A percentile compares a stretch with the other conserved stretches of the same genome.
phyloP scores from a whole-genome alignment of 371 early-diverging fungal genomes.

The Mucor circinelloides region DNA sequence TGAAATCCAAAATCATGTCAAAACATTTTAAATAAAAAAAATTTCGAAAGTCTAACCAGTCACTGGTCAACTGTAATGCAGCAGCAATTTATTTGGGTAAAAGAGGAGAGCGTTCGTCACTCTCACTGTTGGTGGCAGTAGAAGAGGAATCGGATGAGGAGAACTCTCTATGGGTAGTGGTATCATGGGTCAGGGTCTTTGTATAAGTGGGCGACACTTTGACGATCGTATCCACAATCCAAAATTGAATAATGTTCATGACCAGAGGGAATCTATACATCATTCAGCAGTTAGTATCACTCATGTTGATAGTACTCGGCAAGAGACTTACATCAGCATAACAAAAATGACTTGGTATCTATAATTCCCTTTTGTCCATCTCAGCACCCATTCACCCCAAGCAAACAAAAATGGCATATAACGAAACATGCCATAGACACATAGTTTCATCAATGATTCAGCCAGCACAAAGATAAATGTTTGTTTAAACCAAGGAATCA shows the following conservation, averaged over 20 bases:
- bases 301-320: neutral
- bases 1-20: neutral
- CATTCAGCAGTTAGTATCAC: neutral
- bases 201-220: conserved; percentile 37
- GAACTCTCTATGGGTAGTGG: neutral
- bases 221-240: conserved; percentile 69
- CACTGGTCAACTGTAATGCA: neutral
- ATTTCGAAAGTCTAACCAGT: conserved; percentile 5
- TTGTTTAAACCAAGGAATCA: conserved; percentile 46
- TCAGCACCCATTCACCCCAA: conserved; percentile 43
- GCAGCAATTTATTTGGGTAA: conserved; percentile 14
- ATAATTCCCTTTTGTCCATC: conserved; percentile 46
- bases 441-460: conserved; percentile 42
- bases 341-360: conserved; percentile 53
- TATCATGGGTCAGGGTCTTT: neutral
- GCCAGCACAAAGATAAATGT: conserved; percentile 39
- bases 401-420: conserved; percentile 36
- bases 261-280: conserved; percentile 60
- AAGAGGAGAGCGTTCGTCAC: conserved; percentile 23
- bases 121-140: neutral
- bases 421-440: conserved; percentile 40
- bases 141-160: neutral
- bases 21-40: neutral
- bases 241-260: conserved; percentile 72
- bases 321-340: conserved; percentile 44